Evolutionary conservation across 192 early-diverging fungal species (phyloP).

Genomic region (Chytriomyces sp.): DNA sequence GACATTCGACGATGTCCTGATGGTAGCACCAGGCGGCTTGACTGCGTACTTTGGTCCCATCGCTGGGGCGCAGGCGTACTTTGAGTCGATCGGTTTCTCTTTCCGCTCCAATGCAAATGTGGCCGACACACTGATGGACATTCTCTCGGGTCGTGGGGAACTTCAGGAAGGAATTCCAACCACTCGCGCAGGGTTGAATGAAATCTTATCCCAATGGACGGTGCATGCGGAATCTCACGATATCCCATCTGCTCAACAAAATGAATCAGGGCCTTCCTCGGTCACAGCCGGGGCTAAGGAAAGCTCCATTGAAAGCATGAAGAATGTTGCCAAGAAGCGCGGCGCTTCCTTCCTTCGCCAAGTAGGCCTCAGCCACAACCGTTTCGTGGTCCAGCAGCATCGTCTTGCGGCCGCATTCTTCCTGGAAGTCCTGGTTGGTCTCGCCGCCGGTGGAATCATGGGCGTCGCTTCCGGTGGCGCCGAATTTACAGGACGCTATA

Average conservation of each 20-base stretch:
- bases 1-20: constrained; percentile 73
- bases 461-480: constrained; percentile 17
- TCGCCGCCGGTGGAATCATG: constrained; percentile 38
- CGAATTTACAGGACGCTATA: too few species aligned
- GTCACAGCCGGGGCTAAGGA: constrained; percentile 3
- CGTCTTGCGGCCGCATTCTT: constrained; percentile 18
- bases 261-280: background rate
- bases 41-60: constrained; percentile 54
- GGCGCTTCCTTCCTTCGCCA: constrained; percentile 33
- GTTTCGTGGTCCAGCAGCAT: constrained; percentile 42
- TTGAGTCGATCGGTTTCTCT: constrained; percentile 34
- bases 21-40: constrained; percentile 68
- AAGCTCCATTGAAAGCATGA: constrained; percentile 6
- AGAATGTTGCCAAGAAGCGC: constrained; percentile 26
- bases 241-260: constrained; percentile 46
- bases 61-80: constrained; percentile 22
- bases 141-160: constrained; percentile 37
- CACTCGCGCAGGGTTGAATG: constrained; percentile 14
- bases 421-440: constrained; percentile 46
- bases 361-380: constrained; percentile 36
- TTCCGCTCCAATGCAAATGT: constrained; percentile 30
- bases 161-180: too few species aligned
- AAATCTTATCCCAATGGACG: background rate
- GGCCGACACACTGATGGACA: constrained; percentile 53
- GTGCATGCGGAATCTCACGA: background rate